Conservation (phyloP, 108 stramenopile genomes). For the Nitzschia sp. region DNA sequence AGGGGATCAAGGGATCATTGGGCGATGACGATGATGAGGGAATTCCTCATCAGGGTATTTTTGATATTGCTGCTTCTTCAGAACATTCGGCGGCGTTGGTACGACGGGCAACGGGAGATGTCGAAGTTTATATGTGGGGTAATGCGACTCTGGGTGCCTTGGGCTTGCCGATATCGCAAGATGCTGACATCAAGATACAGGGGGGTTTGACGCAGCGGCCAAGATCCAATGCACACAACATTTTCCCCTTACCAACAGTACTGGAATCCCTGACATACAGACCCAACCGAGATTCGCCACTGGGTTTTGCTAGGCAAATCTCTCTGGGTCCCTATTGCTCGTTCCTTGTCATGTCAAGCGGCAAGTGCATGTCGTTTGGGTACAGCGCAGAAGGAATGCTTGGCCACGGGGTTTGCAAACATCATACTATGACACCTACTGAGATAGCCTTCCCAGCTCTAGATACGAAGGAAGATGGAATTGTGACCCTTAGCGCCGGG, state of each 20-base stretch:
- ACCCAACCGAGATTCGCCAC: constrained; percentile 16
- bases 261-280: constrained; percentile 35
- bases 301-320: constrained; percentile 48
- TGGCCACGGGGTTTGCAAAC: constrained; percentile 44
- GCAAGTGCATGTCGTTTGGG: constrained; percentile 65
- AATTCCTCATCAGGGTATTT: constrained; percentile 67
- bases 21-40: not conserved
- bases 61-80: constrained; percentile 67
- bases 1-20: not conserved
- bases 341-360: constrained; percentile 62
- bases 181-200: constrained; percentile 21
- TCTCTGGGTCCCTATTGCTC: constrained; percentile 69
- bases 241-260: constrained; percentile 37
- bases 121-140: constrained; percentile 84
- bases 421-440: constrained; percentile 34
- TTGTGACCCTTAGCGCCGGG: constrained; percentile 57
- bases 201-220: constrained; percentile 26
- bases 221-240: constrained; percentile 25
- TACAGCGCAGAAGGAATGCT: constrained; percentile 71
- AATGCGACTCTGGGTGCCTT: constrained; percentile 63
- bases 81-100: constrained; percentile 81
- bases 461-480: constrained; percentile 16
- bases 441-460: constrained; percentile 48
- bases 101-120: constrained; percentile 60
- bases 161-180: constrained; percentile 35